phyloP scores from a whole-genome alignment of 768 basidiomycete species.

The Hysterangium stoloniferum region DNA sequence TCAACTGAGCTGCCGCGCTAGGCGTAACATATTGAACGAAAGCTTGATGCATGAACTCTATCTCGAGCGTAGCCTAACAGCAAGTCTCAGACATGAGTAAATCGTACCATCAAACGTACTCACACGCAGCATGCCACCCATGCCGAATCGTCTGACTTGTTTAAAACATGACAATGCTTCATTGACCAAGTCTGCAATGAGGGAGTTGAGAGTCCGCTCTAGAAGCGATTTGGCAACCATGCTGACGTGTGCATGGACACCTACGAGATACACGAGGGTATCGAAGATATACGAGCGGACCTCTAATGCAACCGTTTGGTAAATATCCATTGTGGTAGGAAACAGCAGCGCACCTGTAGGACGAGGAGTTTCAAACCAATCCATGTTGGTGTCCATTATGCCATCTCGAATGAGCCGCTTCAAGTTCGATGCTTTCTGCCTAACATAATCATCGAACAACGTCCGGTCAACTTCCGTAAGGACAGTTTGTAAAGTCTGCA shows the following conservation, averaged over 20 bases:
- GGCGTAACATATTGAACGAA: slow-evolving; percentile 82
- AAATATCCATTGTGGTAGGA: not conserved
- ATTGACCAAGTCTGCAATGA: slow-evolving; percentile 76
- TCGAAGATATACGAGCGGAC: slow-evolving; percentile 94
- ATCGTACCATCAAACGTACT: slow-evolving; percentile 21
- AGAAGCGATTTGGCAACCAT: slow-evolving; percentile 72
- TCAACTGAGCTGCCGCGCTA: slow-evolving; percentile 72
- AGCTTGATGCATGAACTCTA: slow-evolving; percentile 98
- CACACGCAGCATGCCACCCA: slow-evolving; percentile 97
- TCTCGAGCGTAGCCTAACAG: slow-evolving; percentile 88
- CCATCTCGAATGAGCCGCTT: slow-evolving; percentile 66
- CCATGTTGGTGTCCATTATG: slow-evolving; percentile 71
- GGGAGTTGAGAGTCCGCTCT: slow-evolving; percentile 69
- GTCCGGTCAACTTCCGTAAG: slow-evolving; percentile 80
- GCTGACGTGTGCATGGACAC: slow-evolving; percentile 86
- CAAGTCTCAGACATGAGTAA: not conserved
- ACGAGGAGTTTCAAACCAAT: slow-evolving; percentile 92
- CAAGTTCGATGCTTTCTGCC: slow-evolving; percentile 67
- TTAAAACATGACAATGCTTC: slow-evolving; percentile 83
- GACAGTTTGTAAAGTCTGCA: slow-evolving; percentile 64
- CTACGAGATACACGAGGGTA: slow-evolving; percentile 79
- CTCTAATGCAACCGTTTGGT: slow-evolving; percentile 56
- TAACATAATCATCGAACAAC: slow-evolving; percentile 82
- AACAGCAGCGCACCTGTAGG: slow-evolving; percentile 60
- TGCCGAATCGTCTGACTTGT: slow-evolving; percentile 86